A percentile compares a stretch with the other conserved stretches of the same genome.
These are phyloP conservation scores for Pythium folliculosum DNA, from an alignment of 352 stramenopile genomes.

Conservation along the genomic window DNA sequence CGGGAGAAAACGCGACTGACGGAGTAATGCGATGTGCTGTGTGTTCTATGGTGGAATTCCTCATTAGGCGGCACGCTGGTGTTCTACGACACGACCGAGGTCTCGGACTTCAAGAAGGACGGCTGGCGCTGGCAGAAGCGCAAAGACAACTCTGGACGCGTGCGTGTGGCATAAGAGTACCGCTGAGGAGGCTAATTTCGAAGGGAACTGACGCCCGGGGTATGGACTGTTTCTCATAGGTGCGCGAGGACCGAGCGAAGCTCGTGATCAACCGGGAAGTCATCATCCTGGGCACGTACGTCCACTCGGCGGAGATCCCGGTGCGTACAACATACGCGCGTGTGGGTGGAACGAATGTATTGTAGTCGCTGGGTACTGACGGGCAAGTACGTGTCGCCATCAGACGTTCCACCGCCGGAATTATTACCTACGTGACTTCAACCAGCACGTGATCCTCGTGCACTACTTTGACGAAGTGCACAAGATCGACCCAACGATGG, in stretches of 20 bases:
- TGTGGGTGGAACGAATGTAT: neutral
- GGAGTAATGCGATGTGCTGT: neutral
- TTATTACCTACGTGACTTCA: conserved; percentile 72
- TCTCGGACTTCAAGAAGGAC: conserved; percentile 85
- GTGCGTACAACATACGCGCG: conserved; percentile 32
- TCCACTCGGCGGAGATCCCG: conserved; percentile 72
- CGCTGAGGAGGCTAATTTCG: neutral
- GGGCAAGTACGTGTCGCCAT: neutral
- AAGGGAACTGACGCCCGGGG: neutral
- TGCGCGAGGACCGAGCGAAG: conserved; percentile 83
- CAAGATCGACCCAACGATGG: conserved; percentile 41
- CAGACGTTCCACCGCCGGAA: conserved; percentile 86
- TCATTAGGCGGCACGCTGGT: conserved; percentile 63
- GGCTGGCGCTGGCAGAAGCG: conserved; percentile 86
- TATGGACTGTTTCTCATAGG: conserved; percentile 26
- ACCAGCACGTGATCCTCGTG: conserved; percentile 76
- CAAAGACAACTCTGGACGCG: conserved; percentile 77
- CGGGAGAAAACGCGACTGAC: neutral
- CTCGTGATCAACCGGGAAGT: conserved; percentile 83
- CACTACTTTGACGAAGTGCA: conserved; percentile 86
- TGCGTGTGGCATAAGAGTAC: conserved; percentile 20
- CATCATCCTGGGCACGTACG: conserved; percentile 82
- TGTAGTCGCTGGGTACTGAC: neutral
- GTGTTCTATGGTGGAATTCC: neutral
- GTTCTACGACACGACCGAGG: conserved; percentile 63